A percentile compares a stretch with the other conserved stretches of the same genome.
Conservation (phyloP, 768 basidiomycete genomes). For the Goffeauzyma gilvescens region DNA sequence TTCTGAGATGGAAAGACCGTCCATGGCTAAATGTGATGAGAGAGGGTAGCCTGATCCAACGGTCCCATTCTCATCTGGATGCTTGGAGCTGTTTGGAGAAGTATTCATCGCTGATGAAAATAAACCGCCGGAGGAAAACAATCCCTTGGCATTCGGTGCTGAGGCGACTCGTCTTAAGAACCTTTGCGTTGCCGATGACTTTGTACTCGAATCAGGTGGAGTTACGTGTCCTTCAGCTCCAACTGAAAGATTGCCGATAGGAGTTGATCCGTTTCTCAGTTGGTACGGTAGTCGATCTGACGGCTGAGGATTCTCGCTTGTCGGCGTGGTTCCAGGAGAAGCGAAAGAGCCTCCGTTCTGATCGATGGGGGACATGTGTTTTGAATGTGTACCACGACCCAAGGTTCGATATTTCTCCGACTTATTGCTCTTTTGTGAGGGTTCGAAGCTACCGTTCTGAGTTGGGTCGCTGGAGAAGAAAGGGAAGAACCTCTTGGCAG, state of each 20-base stretch:
- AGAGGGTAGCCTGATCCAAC: too few relatives aligned
- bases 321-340: background rate
- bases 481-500: background rate
- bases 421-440: background rate
- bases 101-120: too few relatives aligned
- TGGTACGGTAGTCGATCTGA: too few relatives aligned
- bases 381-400: background rate
- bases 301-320: background rate
- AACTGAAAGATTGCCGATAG: background rate
- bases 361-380: background rate
- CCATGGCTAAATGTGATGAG: too few relatives aligned
- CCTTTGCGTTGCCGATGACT: conserved; percentile 42
- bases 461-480: background rate
- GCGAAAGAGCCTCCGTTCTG: background rate
- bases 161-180: conserved; percentile 91
- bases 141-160: conserved; percentile 83
- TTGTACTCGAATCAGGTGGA: background rate
- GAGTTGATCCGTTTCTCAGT: too few relatives aligned
- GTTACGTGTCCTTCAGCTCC: background rate
- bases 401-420: conserved; percentile 3
- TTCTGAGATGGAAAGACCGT: too few relatives aligned
- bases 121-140: conserved; percentile 44
- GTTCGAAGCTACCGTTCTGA: background rate
- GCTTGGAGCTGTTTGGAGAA: too few relatives aligned
- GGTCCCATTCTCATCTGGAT: too few relatives aligned